phyloP scores from a whole-genome alignment of 2,329 filamentous ascomycete genomes.

The Trichothecium sympodiale region DNA sequence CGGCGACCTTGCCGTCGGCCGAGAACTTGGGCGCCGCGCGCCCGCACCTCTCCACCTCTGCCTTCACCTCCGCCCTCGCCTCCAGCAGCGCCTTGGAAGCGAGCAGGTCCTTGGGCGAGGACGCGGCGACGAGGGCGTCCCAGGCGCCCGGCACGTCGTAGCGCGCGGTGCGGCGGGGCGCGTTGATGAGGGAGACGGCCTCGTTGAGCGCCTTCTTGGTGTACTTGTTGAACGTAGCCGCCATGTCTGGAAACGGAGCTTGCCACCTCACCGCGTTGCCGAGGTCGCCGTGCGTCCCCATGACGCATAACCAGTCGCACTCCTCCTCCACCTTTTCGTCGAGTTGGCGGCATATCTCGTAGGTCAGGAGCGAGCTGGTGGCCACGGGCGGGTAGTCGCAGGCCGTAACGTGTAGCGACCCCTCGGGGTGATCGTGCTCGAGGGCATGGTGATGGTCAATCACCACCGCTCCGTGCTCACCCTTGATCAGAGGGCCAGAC shows the following conservation, averaged over 20 bases:
- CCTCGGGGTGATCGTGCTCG: conserved; percentile 43
- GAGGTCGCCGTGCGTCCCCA: conserved; percentile 57
- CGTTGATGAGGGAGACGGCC: conserved; percentile 53
- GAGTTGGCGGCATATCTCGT: conserved; percentile 48
- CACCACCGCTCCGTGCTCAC: conserved; percentile 38
- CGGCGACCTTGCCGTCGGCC: conserved; percentile 48
- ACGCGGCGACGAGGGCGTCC: conserved; percentile 41
- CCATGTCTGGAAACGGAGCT: conserved; percentile 56
- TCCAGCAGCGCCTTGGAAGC: conserved; percentile 35
- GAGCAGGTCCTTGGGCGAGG: conserved; percentile 38
- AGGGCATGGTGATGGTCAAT: conserved; percentile 55
- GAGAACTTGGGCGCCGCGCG: conserved; percentile 54
- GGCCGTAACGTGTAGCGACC: conserved; percentile 45
- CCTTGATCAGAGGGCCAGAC: conserved; percentile 37
- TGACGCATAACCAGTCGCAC: conserved; percentile 50
- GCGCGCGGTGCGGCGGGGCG: conserved; percentile 48
- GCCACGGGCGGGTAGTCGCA: conserved; percentile 55
- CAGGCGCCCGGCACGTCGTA: conserved; percentile 52
- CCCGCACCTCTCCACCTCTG: conserved; percentile 23
- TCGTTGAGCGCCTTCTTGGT: conserved; percentile 53
- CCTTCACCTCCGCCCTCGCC: conserved; percentile 28
- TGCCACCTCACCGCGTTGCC: conserved; percentile 55
- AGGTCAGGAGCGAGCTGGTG: conserved; percentile 53
- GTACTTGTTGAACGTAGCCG: conserved; percentile 43
- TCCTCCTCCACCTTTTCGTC: conserved; percentile 34